Conservation (phyloP, 305 asterid species). For the Monarda citriodora region DNA sequence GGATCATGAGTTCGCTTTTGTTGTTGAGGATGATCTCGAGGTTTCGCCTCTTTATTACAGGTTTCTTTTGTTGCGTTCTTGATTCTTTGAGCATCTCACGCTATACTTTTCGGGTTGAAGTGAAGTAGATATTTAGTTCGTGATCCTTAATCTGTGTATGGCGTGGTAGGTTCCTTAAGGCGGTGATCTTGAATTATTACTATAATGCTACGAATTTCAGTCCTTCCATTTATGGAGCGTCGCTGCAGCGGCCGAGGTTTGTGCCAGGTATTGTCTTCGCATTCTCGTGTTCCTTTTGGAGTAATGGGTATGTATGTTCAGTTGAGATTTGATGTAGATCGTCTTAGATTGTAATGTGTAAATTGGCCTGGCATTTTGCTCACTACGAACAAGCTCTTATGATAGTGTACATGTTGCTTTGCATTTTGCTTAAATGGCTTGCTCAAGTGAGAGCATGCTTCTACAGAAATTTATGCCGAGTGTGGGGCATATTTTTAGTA, state of each 20-base stretch:
- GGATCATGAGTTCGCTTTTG: slow-evolving; percentile 89
- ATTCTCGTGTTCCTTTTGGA: background rate
- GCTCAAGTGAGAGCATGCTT: slow-evolving; percentile 7
- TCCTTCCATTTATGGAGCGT: slow-evolving; percentile 72
- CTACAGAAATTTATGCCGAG: no score
- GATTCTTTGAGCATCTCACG: background rate
- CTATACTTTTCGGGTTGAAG: background rate
- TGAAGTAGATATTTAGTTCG: slow-evolving; percentile 1
- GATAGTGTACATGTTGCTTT: background rate
- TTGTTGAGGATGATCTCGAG: slow-evolving; percentile 94
- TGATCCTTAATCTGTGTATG: slow-evolving; percentile 20
- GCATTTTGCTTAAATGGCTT: slow-evolving; percentile 6
- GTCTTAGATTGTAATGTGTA: background rate
- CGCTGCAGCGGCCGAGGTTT: slow-evolving; percentile 88
- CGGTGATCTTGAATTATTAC: slow-evolving; percentile 60
- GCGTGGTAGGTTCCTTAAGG: slow-evolving; percentile 60
- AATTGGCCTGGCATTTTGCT: background rate
- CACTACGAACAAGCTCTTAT: background rate
- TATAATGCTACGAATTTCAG: slow-evolving; percentile 59
- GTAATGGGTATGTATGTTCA: slow-evolving; percentile 1
- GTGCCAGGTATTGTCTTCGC: slow-evolving; percentile 71
- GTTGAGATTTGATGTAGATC: slow-evolving; percentile 6
- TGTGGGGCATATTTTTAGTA: no score
- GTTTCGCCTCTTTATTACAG: slow-evolving; percentile 82
- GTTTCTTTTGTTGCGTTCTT: slow-evolving; percentile 23